Conservation (phyloP, 768 basidiomycete species). For the Lentinula boryana region DNA sequence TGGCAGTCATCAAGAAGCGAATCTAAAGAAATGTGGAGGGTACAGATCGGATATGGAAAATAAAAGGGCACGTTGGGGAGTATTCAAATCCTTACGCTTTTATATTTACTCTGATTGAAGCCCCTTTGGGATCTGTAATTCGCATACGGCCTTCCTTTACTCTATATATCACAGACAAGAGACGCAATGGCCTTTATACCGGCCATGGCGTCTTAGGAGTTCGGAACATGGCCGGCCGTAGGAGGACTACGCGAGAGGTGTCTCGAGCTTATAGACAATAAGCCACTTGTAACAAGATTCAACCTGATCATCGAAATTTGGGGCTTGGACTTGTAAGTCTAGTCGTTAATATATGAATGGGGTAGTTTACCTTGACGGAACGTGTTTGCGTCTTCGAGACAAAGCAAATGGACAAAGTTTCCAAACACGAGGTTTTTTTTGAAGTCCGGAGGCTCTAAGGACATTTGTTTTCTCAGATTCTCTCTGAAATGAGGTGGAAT, state of each 20-base stretch:
- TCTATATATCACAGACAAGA: conserved; percentile 5
- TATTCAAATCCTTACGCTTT: background rate
- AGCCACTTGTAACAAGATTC: background rate
- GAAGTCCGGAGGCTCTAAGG: background rate
- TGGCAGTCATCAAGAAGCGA: background rate
- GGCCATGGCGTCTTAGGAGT: background rate
- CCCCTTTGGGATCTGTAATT: background rate
- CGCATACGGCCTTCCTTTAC: background rate
- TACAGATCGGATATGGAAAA: background rate
- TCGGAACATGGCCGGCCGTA: background rate
- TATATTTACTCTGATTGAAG: background rate
- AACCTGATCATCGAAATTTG: background rate
- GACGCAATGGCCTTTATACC: background rate
- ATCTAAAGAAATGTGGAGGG: background rate
- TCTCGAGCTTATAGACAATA: background rate
- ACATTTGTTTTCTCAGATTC: background rate
- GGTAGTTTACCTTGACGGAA: background rate
- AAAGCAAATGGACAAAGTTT: conserved; percentile 1
- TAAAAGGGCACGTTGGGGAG: background rate
- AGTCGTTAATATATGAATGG: background rate
- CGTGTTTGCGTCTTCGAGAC: background rate
- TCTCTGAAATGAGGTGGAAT: background rate
- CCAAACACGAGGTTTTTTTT: conserved; percentile 1
- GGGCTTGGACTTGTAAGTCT: background rate
- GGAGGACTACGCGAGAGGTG: background rate